phyloP scores from a whole-genome alignment of 495 filamentous ascomycete genomes.

The Aspergillus funiculosus region DNA sequence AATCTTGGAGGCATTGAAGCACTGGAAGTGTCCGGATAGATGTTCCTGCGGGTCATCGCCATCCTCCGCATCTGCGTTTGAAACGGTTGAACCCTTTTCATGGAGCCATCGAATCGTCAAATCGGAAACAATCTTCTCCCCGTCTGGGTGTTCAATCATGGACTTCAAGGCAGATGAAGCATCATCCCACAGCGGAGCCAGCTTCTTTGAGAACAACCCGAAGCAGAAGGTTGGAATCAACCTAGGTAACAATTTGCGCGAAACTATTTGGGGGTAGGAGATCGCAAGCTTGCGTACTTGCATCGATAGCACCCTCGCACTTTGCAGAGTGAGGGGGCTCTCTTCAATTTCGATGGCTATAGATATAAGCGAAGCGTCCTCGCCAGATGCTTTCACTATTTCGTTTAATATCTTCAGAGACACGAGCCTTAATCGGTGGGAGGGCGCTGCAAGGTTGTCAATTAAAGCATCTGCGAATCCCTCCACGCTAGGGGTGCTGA shows the following conservation, averaged over 20 bases:
- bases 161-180: slow-evolving; percentile 66
- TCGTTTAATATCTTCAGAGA: slow-evolving; percentile 61
- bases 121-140: slow-evolving; percentile 66
- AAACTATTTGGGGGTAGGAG: slow-evolving; percentile 48
- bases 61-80: slow-evolving; percentile 21
- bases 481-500: slow-evolving; percentile 43
- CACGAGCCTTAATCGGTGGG: slow-evolving; percentile 61
- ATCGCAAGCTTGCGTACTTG: slow-evolving; percentile 71
- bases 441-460: slow-evolving; percentile 64
- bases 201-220: slow-evolving; percentile 76
- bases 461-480: slow-evolving; percentile 57
- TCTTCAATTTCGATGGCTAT: slow-evolving; percentile 66
- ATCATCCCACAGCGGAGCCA: slow-evolving; percentile 82
- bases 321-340: slow-evolving; percentile 68
- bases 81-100: slow-evolving; percentile 39
- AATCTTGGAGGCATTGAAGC: slow-evolving; percentile 62
- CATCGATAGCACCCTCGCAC: slow-evolving; percentile 69
- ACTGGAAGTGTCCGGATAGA: slow-evolving; percentile 61
- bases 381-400: slow-evolving; percentile 28
- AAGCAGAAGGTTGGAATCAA: slow-evolving; percentile 81
- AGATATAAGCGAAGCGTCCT: slow-evolving; percentile 40
- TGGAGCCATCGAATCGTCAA: slow-evolving; percentile 78
- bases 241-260: slow-evolving; percentile 58
- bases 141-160: slow-evolving; percentile 61
- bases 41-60: slow-evolving; percentile 29